Conservation (phyloP, 129 eudicot genomes). For the Smallanthus sonchifolius region DNA sequence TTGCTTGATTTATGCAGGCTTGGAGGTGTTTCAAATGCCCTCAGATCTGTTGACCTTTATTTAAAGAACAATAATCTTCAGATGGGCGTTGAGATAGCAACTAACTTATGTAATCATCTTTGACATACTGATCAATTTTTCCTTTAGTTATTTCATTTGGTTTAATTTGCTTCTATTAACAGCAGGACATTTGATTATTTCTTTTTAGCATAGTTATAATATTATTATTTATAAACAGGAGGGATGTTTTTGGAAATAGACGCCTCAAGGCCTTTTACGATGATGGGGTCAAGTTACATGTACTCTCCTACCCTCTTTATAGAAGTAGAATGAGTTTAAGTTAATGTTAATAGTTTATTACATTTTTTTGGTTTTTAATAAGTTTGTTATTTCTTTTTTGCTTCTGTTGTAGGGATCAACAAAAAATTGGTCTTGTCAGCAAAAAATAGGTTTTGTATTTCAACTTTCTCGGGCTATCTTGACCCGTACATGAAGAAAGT, state of each 20-base stretch:
- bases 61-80: too few species aligned
- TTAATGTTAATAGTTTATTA: background rate
- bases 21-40: too few species aligned
- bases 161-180: too few species aligned
- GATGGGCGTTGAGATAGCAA: too few species aligned
- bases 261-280: slow-evolving; percentile 59
- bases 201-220: slow-evolving; percentile 4
- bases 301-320: slow-evolving; percentile 18
- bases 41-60: too few species aligned
- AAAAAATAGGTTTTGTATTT: too few species aligned
- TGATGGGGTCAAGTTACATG: slow-evolving; percentile 75
- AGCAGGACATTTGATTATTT: too few species aligned
- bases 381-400: background rate
- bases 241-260: slow-evolving; percentile 63
- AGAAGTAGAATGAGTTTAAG: background rate
- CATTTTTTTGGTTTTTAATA: background rate
- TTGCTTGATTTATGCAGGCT: too few species aligned
- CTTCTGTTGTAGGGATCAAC: slow-evolving; percentile 62
- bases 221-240: slow-evolving; percentile 38
- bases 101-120: too few species aligned
- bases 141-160: too few species aligned
- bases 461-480: background rate
- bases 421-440: too few species aligned
- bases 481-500: background rate
- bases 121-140: too few species aligned